phyloP scores from a whole-genome alignment of 2,329 filamentous ascomycete species.

The Verticillium nubilum region DNA sequence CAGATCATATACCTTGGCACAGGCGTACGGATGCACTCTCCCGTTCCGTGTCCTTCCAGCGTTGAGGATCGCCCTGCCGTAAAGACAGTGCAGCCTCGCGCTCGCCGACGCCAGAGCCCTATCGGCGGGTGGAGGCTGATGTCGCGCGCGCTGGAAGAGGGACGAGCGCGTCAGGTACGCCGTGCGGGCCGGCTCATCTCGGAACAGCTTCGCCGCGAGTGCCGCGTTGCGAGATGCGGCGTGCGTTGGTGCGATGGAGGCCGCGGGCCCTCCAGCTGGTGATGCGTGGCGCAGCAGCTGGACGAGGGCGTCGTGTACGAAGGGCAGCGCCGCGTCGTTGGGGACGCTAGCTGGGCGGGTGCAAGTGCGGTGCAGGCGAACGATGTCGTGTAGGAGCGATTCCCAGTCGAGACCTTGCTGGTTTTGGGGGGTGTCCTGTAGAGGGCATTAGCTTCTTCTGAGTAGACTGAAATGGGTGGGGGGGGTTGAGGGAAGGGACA shows the following conservation, averaged over 20 bases:
- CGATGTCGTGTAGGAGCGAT: constrained; percentile 35
- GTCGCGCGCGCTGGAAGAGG: constrained; percentile 53
- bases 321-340: constrained; percentile 38
- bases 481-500: neutral
- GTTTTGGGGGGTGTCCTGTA: constrained; percentile 26
- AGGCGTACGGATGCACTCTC: constrained; percentile 54
- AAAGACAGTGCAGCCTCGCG: constrained; percentile 66
- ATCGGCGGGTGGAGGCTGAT: constrained; percentile 1
- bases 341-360: constrained; percentile 13
- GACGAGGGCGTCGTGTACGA: constrained; percentile 40
- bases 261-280: constrained; percentile 13
- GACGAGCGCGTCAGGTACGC: constrained; percentile 60
- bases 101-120: constrained; percentile 49
- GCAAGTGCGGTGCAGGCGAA: constrained; percentile 39
- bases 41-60: constrained; percentile 27
- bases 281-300: constrained; percentile 40
- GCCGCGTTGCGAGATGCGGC: constrained; percentile 40
- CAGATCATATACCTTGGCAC: constrained; percentile 68
- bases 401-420: constrained; percentile 32
- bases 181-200: constrained; percentile 44
- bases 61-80: constrained; percentile 52
- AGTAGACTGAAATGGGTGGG: neutral
- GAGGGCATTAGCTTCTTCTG: neutral
- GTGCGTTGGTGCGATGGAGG: constrained; percentile 25
- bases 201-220: constrained; percentile 38